Evolutionary conservation across 2,329 filamentous ascomycete species (phyloP), one percentile per base, ranked within the genome.

Genomic region (Fusarium tanahbumbuense): DNA sequence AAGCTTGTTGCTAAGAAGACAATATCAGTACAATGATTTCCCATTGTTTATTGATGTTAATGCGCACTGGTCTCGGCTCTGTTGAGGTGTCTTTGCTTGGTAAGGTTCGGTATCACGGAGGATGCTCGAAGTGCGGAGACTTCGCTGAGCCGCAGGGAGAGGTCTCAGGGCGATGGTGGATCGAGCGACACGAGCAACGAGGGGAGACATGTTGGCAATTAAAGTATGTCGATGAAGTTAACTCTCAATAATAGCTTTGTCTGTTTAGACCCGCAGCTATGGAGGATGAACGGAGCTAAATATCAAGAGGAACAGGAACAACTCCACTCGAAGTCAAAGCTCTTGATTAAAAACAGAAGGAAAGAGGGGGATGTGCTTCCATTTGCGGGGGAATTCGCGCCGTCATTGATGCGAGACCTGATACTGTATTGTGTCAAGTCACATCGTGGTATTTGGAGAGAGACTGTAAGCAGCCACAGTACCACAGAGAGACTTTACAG

Each of bases 331-430:
- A 30, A 23, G 18, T 27, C 52, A 65, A 61, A 30, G 25, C 37
- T 56, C 49, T 72, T 71, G 42, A 64, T 64, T 53, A 41, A 61
- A 56, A 52, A 46, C 20, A 41, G 23, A 47, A 30, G 61, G 45
- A 27, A 60, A 40, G 16, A 44, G 41, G 48, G 47, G 30, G 48
- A 50, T 50, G 48, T 12, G 12, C 30, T 50, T 22, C 23, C 12
- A 23, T 32, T 40, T 53, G 68, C 59, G 68, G 68, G 60, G 64
- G 60, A 66, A 69, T 66, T 60, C 54, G 62, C 66, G 32, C 56
- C 68, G 68, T 72, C 68, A 67, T 70, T 49, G 50, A 71, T 62
- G 56, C 55, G 64, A 66, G 58, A 53, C 32, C 16, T 28, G 42
- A 47, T 46, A 22, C 20, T 32, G 45, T 40, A 20, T 18, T 47